Conservation (phyloP, 2,329 filamentous ascomycete genomes). For the Xylariaceae sp. region DNA sequence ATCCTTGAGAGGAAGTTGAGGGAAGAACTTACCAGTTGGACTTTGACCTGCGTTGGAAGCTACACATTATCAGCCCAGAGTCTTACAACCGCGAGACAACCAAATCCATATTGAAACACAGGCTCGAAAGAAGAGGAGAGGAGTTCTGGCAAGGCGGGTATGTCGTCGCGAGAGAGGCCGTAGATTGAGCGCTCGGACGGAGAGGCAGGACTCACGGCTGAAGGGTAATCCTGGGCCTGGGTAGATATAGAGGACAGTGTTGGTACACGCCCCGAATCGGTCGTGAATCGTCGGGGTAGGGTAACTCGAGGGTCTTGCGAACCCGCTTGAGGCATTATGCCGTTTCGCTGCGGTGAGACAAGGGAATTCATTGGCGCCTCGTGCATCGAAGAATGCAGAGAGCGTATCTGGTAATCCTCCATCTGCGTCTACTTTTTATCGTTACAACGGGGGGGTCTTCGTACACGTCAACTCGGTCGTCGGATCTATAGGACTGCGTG, state of each 20-base stretch:
- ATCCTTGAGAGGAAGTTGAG: neutral
- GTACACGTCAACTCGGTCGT: conserved; percentile 38
- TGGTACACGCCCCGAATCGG: conserved; percentile 78
- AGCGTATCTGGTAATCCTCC: conserved; percentile 75
- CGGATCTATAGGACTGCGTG: conserved; percentile 35
- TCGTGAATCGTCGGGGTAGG: conserved; percentile 88
- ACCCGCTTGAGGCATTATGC: conserved; percentile 53
- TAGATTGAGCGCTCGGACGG: conserved; percentile 5
- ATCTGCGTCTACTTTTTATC: conserved; percentile 48
- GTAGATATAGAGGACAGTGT: conserved; percentile 61
- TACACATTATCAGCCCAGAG: conserved; percentile 26
- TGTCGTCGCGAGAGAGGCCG: conserved; percentile 10
- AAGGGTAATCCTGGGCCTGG: conserved; percentile 47
- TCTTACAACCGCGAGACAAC: conserved; percentile 30
- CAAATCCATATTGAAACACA: conserved; percentile 31
- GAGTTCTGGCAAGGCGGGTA: conserved; percentile 20
- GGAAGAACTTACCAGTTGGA: conserved; percentile 63
- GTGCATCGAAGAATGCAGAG: conserved; percentile 70
- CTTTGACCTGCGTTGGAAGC: conserved; percentile 36
- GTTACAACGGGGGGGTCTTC: conserved; percentile 36
- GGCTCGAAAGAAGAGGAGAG: conserved; percentile 12
- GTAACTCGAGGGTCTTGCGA: conserved; percentile 67
- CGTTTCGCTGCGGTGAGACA: conserved; percentile 68
- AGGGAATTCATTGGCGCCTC: conserved; percentile 70
- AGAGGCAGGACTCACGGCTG: conserved; percentile 29